These are phyloP conservation scores for Aspergillus fijiensis DNA, from an alignment of 2,329 filamentous ascomycete species.

Conservation along the genomic window DNA sequence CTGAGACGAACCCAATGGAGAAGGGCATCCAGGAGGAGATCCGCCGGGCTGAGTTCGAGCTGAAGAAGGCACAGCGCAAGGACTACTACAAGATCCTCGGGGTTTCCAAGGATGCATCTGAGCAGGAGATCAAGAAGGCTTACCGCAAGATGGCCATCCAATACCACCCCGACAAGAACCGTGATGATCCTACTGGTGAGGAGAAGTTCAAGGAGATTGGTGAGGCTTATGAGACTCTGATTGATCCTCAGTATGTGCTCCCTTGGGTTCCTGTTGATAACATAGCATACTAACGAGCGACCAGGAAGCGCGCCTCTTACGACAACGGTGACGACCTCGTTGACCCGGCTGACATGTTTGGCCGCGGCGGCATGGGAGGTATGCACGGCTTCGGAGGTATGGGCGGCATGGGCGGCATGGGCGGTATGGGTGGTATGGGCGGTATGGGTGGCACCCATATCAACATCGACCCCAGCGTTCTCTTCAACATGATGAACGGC, in stretches of 20 bases:
- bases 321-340: slow-evolving; percentile 90
- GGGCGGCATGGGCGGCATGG: slow-evolving; percentile 62
- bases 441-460: slow-evolving; percentile 49
- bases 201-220: slow-evolving; percentile 97
- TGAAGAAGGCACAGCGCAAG: slow-evolving; percentile 97
- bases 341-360: slow-evolving; percentile 84
- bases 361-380: slow-evolving; percentile 56
- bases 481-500: slow-evolving; percentile 82
- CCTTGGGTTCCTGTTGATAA: neutral
- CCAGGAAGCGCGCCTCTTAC: slow-evolving; percentile 80
- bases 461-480: slow-evolving; percentile 71
- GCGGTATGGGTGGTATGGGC: slow-evolving; percentile 50
- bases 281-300: slow-evolving; percentile 13
- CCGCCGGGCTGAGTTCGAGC: slow-evolving; percentile 83
- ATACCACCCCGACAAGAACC: slow-evolving; percentile 98
- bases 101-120: slow-evolving; percentile 78
- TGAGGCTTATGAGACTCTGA: slow-evolving; percentile 94
- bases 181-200: slow-evolving; percentile 71
- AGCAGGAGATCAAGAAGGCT: slow-evolving; percentile 89
- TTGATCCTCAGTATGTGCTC: slow-evolving; percentile 77
- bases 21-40: slow-evolving; percentile 79
- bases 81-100: slow-evolving; percentile 99
- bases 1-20: slow-evolving; percentile 80
- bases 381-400: slow-evolving; percentile 48
- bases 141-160: slow-evolving; percentile 93